Evolutionary conservation across 106 monocot genomes (phyloP).

Genomic region (Dendrobium chrysotoxum): DNA sequence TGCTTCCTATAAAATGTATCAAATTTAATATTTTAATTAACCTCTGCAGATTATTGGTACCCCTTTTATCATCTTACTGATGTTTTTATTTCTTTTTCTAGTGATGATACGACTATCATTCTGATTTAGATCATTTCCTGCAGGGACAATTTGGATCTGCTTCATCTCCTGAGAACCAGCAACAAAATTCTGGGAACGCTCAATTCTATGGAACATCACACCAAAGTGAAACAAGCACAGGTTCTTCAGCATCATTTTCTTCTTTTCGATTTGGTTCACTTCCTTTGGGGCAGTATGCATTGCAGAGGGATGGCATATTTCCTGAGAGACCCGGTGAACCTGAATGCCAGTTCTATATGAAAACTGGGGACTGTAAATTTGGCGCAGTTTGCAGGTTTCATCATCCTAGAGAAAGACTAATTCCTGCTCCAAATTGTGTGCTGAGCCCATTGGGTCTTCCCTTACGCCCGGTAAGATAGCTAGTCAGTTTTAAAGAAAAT

Average conservation of each 20-base stretch:
- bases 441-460: slow-evolving; percentile 81
- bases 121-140: background rate
- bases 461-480: slow-evolving; percentile 70
- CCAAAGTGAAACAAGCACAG: slow-evolving; percentile 46
- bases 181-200: slow-evolving; percentile 26
- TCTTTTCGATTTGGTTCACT: slow-evolving; percentile 54
- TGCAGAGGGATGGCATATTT: slow-evolving; percentile 72
- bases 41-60: background rate
- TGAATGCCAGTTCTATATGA: slow-evolving; percentile 98
- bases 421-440: slow-evolving; percentile 79
- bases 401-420: slow-evolving; percentile 84
- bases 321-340: slow-evolving; percentile 92
- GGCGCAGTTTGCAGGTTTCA: slow-evolving; percentile 90
- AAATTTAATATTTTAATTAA: background rate
- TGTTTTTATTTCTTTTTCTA: background rate
- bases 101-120: background rate
- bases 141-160: slow-evolving; percentile 74
- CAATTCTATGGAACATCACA: slow-evolving; percentile 47
- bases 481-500: background rate
- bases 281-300: slow-evolving; percentile 52
- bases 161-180: slow-evolving; percentile 71
- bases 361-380: slow-evolving; percentile 97
- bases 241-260: slow-evolving; percentile 50
- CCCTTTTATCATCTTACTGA: background rate
- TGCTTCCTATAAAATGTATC: background rate